Conservation (phyloP, 2,329 filamentous ascomycete genomes). For the Colletotrichum sp. region DNA sequence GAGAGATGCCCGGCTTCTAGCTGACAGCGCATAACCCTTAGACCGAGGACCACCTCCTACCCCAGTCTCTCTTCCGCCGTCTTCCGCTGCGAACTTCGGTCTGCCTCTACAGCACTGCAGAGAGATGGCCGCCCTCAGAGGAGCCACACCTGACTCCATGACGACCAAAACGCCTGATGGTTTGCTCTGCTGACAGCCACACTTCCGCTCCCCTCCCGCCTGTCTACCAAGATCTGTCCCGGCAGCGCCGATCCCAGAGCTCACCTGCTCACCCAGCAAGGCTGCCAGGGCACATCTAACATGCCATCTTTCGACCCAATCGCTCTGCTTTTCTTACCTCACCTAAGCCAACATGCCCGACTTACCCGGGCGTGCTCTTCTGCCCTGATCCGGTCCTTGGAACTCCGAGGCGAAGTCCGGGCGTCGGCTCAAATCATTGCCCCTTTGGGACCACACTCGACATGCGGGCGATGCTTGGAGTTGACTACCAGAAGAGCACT, state of each 20-base stretch:
- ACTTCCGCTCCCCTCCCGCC: neutral
- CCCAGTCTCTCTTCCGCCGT: neutral
- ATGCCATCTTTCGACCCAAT: neutral
- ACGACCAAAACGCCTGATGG: neutral
- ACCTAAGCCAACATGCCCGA: neutral
- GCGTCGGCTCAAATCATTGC: neutral
- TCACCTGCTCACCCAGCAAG: neutral
- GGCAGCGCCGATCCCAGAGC: neutral
- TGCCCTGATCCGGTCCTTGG: neutral
- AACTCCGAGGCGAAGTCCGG: slow-evolving; percentile 11
- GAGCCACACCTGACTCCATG: neutral
- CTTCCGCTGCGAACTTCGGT: neutral
- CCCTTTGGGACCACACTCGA: neutral
- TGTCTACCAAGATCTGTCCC: neutral
- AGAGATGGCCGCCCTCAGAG: neutral
- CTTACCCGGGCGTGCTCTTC: neutral
- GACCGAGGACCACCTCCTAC: neutral
- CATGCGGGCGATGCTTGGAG: neutral
- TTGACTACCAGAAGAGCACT: neutral
- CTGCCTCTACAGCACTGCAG: neutral
- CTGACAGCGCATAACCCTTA: slow-evolving; percentile 6
- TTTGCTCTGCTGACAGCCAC: neutral
- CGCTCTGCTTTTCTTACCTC: neutral
- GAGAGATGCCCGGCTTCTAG: neutral
- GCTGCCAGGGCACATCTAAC: neutral